These are phyloP conservation scores for Paracamarosporium sp. DNA, from an alignment of 2,329 filamentous ascomycete species.

Conservation along the genomic window DNA sequence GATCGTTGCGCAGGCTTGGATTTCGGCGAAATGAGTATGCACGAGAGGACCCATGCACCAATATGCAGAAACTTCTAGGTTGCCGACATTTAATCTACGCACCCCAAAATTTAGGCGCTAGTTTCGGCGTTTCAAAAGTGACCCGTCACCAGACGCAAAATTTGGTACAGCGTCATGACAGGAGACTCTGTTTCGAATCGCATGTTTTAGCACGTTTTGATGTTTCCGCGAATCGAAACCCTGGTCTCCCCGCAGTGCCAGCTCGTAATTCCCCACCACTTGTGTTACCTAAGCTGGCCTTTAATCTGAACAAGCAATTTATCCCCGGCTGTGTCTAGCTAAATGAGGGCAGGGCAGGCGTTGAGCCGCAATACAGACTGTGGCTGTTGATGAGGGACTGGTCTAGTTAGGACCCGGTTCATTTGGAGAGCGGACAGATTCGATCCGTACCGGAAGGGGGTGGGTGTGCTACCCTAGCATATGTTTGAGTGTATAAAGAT, in stretches of 20 bases:
- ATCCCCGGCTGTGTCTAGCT: slow-evolving; percentile 14
- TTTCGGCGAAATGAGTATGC: not conserved
- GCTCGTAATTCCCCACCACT: slow-evolving; percentile 6
- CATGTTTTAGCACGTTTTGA: not conserved
- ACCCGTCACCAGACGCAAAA: not conserved
- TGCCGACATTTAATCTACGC: slow-evolving; percentile 6
- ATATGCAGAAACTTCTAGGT: slow-evolving; percentile 14
- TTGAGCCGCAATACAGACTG: slow-evolving; percentile 3
- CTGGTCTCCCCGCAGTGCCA: slow-evolving; percentile 20
- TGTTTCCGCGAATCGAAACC: slow-evolving; percentile 16
- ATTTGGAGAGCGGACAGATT: slow-evolving; percentile 19
- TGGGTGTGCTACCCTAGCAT: slow-evolving; percentile 20
- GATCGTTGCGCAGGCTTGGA: slow-evolving; percentile 12
- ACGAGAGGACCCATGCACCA: slow-evolving; percentile 21
- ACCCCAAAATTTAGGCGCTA: not conserved
- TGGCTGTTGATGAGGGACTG: not conserved
- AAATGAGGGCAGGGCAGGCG: not conserved
- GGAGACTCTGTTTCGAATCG: slow-evolving; percentile 8
- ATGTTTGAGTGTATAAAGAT: slow-evolving; percentile 23
- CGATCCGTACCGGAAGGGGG: not conserved
- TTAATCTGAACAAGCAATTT: slow-evolving; percentile 33
- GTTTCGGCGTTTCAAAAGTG: slow-evolving; percentile 1
- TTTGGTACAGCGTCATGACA: slow-evolving; percentile 5
- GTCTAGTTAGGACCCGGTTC: slow-evolving; percentile 19
- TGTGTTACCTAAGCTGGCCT: slow-evolving; percentile 9